A percentile compares a stretch with the other conserved stretches of the same genome.
Conservation (phyloP, 371 early-diverging fungal genomes). For the Circinella umbellata region DNA sequence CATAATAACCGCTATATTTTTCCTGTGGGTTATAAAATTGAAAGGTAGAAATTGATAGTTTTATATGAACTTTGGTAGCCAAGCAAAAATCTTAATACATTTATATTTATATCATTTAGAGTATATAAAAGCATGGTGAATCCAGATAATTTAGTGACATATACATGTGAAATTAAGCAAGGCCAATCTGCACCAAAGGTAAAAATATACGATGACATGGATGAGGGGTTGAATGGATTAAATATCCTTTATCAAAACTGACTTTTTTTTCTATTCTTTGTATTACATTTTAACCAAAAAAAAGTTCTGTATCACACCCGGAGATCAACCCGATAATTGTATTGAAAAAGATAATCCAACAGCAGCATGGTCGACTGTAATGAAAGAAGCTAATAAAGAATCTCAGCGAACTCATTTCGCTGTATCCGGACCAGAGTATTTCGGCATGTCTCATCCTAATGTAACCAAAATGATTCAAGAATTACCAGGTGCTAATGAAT, state of each 20-base stretch:
- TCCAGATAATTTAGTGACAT: constrained; percentile 56
- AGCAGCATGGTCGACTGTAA: constrained; percentile 87
- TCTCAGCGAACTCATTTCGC: constrained; percentile 73
- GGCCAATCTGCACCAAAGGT: constrained; percentile 69
- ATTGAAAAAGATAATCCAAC: constrained; percentile 80
- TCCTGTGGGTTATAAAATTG: constrained; percentile 82
- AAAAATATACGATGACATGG: background rate
- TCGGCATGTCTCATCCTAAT: constrained; percentile 87
- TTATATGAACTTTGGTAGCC: background rate
- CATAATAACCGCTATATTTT: constrained; percentile 91
- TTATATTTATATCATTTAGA: constrained; percentile 30
- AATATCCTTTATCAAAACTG: too few relatives aligned
- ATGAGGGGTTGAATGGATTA: background rate
- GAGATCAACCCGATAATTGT: constrained; percentile 62
- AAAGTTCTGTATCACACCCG: constrained; percentile 77
- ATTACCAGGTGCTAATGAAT: constrained; percentile 73
- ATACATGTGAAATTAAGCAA: constrained; percentile 77
- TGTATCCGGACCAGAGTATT: constrained; percentile 90
- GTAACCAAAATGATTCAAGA: constrained; percentile 90
- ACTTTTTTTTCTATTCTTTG: background rate
- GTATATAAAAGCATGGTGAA: constrained; percentile 77
- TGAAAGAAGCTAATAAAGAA: constrained; percentile 75
- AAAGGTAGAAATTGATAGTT: constrained; percentile 31
- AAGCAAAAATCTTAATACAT: too few relatives aligned
- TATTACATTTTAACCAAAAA: background rate